Conservation (phyloP, 2,329 filamentous ascomycete genomes). For the Cadophora gregata region DNA sequence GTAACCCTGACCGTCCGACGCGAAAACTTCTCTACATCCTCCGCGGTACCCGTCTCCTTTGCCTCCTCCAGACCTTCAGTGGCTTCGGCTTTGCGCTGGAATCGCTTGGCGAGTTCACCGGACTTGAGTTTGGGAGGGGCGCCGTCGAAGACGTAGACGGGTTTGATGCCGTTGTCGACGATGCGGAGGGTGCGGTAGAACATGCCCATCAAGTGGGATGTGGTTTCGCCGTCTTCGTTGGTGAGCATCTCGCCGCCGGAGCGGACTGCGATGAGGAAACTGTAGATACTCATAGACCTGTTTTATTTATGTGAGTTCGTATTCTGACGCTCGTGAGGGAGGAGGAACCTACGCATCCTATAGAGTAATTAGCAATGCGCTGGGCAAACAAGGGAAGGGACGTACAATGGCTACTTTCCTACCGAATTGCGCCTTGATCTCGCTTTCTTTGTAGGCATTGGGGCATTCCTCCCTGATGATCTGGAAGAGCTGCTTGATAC, state of each 20-base stretch:
- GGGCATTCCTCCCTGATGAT: slow-evolving; percentile 92
- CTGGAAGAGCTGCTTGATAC: slow-evolving; percentile 76
- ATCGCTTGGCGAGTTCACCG: slow-evolving; percentile 93
- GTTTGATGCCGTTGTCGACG: slow-evolving; percentile 98
- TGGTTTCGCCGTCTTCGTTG: slow-evolving; percentile 94
- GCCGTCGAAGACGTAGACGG: slow-evolving; percentile 96
- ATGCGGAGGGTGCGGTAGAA: slow-evolving; percentile 99
- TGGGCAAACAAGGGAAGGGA: slow-evolving; percentile 34
- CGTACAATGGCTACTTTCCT: slow-evolving; percentile 96
- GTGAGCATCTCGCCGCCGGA: slow-evolving; percentile 96
- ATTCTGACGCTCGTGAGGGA: not conserved
- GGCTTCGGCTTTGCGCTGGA: slow-evolving; percentile 92
- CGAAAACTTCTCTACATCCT: slow-evolving; percentile 99
- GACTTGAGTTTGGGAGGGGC: slow-evolving; percentile 97
- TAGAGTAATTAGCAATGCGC: slow-evolving; percentile 30
- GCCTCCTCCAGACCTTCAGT: slow-evolving; percentile 90
- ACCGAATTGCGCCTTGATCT: slow-evolving; percentile 99
- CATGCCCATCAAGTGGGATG: slow-evolving; percentile 98
- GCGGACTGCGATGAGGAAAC: slow-evolving; percentile 95
- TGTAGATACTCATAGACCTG: slow-evolving; percentile 98
- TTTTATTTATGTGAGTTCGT: slow-evolving; percentile 28
- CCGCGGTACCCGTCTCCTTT: slow-evolving; percentile 93
- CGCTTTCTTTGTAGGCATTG: slow-evolving; percentile 93
- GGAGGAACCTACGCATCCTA: slow-evolving; percentile 59
- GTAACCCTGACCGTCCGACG: slow-evolving; percentile 91